A percentile compares a stretch with the other conserved stretches of the same genome.
Conservation (phyloP, 441 rosid genomes). For the Metrosideros polymorpha region DNA sequence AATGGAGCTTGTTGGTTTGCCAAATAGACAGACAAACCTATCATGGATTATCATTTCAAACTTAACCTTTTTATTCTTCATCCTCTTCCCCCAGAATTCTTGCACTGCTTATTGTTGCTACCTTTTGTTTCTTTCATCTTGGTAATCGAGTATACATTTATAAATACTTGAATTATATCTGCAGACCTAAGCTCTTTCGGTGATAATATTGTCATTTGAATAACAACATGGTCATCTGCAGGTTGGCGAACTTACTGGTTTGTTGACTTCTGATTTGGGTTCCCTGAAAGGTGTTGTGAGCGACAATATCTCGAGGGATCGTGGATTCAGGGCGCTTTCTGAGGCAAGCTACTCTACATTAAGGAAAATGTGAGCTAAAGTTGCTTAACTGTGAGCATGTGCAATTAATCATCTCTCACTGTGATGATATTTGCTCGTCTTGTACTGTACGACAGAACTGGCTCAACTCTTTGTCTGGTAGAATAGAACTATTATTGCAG, state of each 20-base stretch:
- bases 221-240: neutral
- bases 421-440: neutral
- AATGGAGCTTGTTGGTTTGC: neutral
- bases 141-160: neutral
- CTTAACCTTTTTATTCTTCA: neutral
- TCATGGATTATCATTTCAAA: neutral
- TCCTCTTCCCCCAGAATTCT: neutral
- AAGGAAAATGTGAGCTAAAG: conserved; percentile 55
- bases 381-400: conserved; percentile 18
- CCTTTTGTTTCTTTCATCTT: neutral
- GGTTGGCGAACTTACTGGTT: conserved; percentile 86
- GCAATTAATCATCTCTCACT: conserved; percentile 4
- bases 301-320: conserved; percentile 91
- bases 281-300: conserved; percentile 70
- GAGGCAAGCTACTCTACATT: conserved; percentile 89
- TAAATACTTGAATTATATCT: neutral
- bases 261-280: conserved; percentile 88
- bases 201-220: neutral
- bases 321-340: conserved; percentile 93
- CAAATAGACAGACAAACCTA: neutral
- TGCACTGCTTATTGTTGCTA: neutral
- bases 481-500: neutral
- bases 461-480: neutral
- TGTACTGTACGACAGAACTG: neutral
- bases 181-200: neutral